Conservation (phyloP, 1,284 basidiomycete species). For the Trichosporon faecale region DNA sequence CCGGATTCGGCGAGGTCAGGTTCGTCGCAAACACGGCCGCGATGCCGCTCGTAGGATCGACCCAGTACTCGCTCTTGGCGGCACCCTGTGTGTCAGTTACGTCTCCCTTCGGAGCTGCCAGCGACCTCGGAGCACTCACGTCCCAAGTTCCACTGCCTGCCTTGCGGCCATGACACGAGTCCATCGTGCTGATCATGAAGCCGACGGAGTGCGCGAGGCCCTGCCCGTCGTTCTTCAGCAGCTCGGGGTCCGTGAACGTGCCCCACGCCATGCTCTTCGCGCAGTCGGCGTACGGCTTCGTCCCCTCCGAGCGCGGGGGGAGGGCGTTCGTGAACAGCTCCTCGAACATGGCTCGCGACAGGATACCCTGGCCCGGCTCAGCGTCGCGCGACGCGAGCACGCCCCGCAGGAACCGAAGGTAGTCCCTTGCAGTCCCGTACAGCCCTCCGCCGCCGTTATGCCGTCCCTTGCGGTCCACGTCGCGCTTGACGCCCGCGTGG, state of each 20-base stretch:
- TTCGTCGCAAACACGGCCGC: slow-evolving; percentile 29
- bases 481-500: background rate
- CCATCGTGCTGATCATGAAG: slow-evolving; percentile 17
- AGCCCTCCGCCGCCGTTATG: slow-evolving; percentile 27
- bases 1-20: slow-evolving; percentile 26
- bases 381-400: slow-evolving; percentile 19
- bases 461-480: background rate
- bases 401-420: slow-evolving; percentile 24
- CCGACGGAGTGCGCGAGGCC: slow-evolving; percentile 20
- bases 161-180: slow-evolving; percentile 24
- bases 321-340: slow-evolving; percentile 32
- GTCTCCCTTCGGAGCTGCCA: background rate
- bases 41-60: slow-evolving; percentile 29
- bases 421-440: slow-evolving; percentile 22
- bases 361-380: slow-evolving; percentile 18
- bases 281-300: slow-evolving; percentile 18
- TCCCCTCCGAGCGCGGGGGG: slow-evolving; percentile 15
- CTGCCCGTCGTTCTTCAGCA: slow-evolving; percentile 17
- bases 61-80: slow-evolving; percentile 30
- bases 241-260: slow-evolving; percentile 21
- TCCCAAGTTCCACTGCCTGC: slow-evolving; percentile 28
- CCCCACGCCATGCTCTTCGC: slow-evolving; percentile 15
- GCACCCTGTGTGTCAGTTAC: slow-evolving; percentile 20
- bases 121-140: slow-evolving; percentile 13
- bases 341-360: slow-evolving; percentile 26